phyloP scores from a whole-genome alignment of 345 rosid genomes.

The Salix viminalis region DNA sequence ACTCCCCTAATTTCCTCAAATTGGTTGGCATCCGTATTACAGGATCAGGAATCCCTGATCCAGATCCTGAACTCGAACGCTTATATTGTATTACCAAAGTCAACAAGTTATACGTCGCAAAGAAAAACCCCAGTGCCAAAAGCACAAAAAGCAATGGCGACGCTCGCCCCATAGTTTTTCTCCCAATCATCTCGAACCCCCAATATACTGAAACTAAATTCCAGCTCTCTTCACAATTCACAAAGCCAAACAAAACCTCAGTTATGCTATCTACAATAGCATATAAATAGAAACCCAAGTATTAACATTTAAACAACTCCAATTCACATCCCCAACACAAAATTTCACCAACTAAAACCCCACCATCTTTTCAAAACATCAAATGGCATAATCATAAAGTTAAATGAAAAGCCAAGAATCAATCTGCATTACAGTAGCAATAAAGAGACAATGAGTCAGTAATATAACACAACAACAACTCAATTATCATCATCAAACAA shows the following conservation, averaged over 20 bases:
- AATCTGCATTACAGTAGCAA: slow-evolving; percentile 25
- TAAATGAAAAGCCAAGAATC: neutral
- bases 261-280: slow-evolving; percentile 10
- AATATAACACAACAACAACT: slow-evolving; percentile 1
- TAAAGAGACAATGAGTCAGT: slow-evolving; percentile 5
- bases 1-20: slow-evolving; percentile 35
- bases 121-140: slow-evolving; percentile 61
- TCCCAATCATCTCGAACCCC: slow-evolving; percentile 31
- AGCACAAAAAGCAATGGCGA: slow-evolving; percentile 56
- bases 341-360: slow-evolving; percentile 8
- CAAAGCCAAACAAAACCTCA: slow-evolving; percentile 3
- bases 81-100: slow-evolving; percentile 37
- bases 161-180: slow-evolving; percentile 49
- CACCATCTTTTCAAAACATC: neutral
- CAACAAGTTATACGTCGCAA: slow-evolving; percentile 73
- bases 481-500: neutral
- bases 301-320: neutral
- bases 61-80: slow-evolving; percentile 23
- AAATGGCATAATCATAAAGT: slow-evolving; percentile 7
- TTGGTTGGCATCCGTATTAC: slow-evolving; percentile 58
- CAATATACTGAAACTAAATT: neutral
- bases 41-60: slow-evolving; percentile 51
- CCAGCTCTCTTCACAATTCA: slow-evolving; percentile 10
- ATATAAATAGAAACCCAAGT: slow-evolving; percentile 1
- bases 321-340: slow-evolving; percentile 15